Evolutionary conservation across 192 early-diverging fungal species (phyloP), one percentile per base, ranked within the genome.

Genomic region (Geosiphon pyriformis): DNA sequence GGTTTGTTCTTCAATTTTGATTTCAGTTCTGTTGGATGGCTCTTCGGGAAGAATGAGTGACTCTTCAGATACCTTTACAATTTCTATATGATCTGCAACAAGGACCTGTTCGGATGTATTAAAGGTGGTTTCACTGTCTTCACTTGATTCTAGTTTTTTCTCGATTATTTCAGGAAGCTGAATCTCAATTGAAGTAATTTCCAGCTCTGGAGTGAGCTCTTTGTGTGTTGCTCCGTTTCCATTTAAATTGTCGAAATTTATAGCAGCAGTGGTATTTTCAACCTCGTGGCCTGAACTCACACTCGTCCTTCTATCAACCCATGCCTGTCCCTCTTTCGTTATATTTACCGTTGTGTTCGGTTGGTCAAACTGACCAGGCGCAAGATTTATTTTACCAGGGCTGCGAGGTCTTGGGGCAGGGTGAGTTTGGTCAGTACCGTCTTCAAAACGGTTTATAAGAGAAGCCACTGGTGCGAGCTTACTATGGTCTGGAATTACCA

Each of bases 401-500:
- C 61, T 63, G 15, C 48, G 61, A 63, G 61, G 6, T 11, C 61
- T 42, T 47, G 42, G 37, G 15, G 37, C 7, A 3, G 58, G 58
- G 32, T 59, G 58, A 10, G 34, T 0, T 15, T 51, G 61, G 30
- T 63, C 61, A 31, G 29, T 23, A 11, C 27, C 48, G 3, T 49
- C 2, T 33, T 63, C 61, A 34, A 63, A 63, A 23, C 30, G 26
- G 17, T 63, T 51, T 33, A 63, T 63, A 63, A 52, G 27, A 11
- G 17, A 22, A 10, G n/a, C 1, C n/a, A 63, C 61, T 2, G 61
- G 30, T 0, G 3, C 27, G 34, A 63, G 47, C 0, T 63, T 63
- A 22, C 26, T 22, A 20, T 63, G 47, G 61, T 63, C 61, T 30
- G 61, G 61, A 63, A 63, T 63, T 30, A 51, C 48, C 61, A 63